phyloP scores from a whole-genome alignment of 371 early-diverging fungal species.

The Mortierella sp. region DNA sequence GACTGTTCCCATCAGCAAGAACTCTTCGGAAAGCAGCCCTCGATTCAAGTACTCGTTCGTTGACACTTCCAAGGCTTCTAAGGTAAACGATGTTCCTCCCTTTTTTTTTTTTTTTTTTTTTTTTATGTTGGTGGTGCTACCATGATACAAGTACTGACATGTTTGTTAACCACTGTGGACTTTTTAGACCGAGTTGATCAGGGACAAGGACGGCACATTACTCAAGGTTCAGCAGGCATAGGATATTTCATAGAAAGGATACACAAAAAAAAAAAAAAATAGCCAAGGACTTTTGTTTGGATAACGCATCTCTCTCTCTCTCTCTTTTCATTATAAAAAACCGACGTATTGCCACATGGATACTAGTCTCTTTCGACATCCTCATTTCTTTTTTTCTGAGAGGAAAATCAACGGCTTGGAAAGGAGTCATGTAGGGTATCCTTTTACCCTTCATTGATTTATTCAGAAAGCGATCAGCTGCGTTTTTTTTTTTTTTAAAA shows the following conservation, averaged over 20 bases:
- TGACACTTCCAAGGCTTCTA: slow-evolving; percentile 42
- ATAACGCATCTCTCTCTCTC: too few species aligned
- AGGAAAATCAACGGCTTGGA: too few species aligned
- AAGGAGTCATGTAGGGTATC: too few species aligned
- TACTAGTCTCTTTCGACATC: too few species aligned
- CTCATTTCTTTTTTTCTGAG: too few species aligned
- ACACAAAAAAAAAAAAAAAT: slow-evolving; percentile 7
- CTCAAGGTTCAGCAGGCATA: slow-evolving; percentile 35
- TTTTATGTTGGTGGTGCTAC: too few species aligned
- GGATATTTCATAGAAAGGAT: slow-evolving; percentile 11
- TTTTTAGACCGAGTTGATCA: slow-evolving; percentile 30
- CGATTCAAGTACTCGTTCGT: slow-evolving; percentile 53
- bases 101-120: neutral
- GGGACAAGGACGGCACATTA: slow-evolving; percentile 53
- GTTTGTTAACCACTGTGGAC: neutral
- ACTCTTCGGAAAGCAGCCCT: slow-evolving; percentile 37
- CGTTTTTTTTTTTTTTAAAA: neutral
- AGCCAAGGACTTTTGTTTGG: neutral
- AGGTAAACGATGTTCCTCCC: slow-evolving; percentile 6
- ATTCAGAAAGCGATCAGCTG: too few species aligned
- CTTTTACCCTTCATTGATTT: too few species aligned
- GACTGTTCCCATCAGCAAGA: slow-evolving; percentile 31
- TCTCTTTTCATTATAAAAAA: too few species aligned
- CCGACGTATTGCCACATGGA: too few species aligned
- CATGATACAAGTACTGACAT: neutral